These are phyloP conservation scores for Sphaerobolus stellatus DNA, from an alignment of 1,284 basidiomycete genomes.

Conservation along the genomic window DNA sequence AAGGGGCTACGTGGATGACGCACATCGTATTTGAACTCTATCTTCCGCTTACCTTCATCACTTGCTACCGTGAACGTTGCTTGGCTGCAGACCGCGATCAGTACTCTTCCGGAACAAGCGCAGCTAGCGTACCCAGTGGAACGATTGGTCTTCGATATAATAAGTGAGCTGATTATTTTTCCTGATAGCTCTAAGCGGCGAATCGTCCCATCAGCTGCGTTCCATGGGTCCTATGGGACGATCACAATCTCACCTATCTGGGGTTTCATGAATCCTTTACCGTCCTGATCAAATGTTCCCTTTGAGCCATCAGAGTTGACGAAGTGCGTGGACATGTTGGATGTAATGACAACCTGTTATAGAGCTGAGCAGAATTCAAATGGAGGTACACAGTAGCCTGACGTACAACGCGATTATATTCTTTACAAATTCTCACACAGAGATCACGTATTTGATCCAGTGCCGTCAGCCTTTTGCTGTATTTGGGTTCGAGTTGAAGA, in stretches of 20 bases:
- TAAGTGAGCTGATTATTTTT: conserved; percentile 6
- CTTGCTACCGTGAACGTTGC: too few relatives aligned
- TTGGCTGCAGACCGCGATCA: too few relatives aligned
- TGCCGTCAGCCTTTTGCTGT: background rate
- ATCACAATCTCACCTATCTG: conserved; percentile 1
- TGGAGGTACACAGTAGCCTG: background rate
- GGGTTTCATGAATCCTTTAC: conserved; percentile 4
- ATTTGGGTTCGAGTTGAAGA: conserved; percentile 5
- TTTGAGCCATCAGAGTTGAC: conserved; percentile 12
- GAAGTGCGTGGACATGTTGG: conserved; percentile 10
- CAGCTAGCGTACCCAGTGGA: conserved; percentile 5
- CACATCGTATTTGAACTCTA: too few relatives aligned
- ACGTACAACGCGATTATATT: conserved; percentile 5
- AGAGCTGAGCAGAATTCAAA: background rate
- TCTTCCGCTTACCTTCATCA: too few relatives aligned
- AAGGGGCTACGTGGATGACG: too few relatives aligned
- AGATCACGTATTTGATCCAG: conserved; percentile 6
- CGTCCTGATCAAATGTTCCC: conserved; percentile 9
- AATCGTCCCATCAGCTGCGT: background rate
- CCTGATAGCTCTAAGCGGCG: conserved; percentile 5
- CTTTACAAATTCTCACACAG: conserved; percentile 10
- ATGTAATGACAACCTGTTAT: conserved; percentile 6
- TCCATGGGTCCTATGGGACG: background rate
- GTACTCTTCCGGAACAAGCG: too few relatives aligned
- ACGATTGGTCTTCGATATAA: conserved; percentile 2